These are phyloP conservation scores for Plasmodium gallinaceum DNA, from an alignment of 169 alveolate genomes.

Conservation along the genomic window DNA sequence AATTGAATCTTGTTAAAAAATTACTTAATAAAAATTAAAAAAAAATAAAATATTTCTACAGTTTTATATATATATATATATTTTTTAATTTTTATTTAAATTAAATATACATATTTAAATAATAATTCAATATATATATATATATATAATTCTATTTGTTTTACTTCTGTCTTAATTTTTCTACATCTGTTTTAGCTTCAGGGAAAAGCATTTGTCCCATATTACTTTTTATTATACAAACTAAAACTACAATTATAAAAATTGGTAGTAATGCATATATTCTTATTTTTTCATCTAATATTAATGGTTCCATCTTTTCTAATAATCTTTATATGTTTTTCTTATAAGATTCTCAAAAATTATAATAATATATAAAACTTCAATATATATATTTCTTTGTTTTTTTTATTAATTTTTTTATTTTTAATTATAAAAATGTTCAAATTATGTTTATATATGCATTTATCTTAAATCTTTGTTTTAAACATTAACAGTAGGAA, in stretches of 20 bases:
- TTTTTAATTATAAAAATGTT: not conserved
- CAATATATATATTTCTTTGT: not conserved
- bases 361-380: not conserved
- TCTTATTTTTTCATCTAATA: constrained; percentile 78
- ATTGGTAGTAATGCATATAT: constrained; percentile 79
- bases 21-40: constrained; percentile 30
- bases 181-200: constrained; percentile 51
- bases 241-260: constrained; percentile 77
- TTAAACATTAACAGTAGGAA: no score
- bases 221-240: constrained; percentile 77
- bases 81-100: not conserved
- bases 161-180: constrained; percentile 67
- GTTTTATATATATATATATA: not conserved
- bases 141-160: not conserved
- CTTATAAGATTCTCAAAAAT: constrained; percentile 5
- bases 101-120: constrained; percentile 3
- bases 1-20: constrained; percentile 24
- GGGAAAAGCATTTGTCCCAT: constrained; percentile 51
- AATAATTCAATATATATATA: not conserved
- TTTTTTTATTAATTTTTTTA: not conserved
- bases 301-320: constrained; percentile 77
- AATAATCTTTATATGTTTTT: not conserved
- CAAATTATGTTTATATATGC: not conserved
- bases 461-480: no score
- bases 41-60: not conserved